These are phyloP conservation scores for Citrus sinensis DNA, from an alignment of 345 rosid species.

Conservation along the genomic window DNA sequence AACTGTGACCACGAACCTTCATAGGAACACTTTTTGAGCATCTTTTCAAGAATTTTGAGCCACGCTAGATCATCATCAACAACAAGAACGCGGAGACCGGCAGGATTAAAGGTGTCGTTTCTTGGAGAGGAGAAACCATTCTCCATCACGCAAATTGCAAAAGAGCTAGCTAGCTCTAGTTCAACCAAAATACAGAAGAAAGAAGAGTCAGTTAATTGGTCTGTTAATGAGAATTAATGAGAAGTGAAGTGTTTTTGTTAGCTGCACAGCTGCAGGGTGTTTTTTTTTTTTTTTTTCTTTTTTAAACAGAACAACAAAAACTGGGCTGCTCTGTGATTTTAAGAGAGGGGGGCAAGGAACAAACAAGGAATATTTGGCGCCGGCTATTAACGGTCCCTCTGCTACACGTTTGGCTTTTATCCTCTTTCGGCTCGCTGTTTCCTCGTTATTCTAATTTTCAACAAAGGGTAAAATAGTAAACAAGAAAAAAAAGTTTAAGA, in stretches of 20 bases:
- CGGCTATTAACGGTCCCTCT: slow-evolving; percentile 47
- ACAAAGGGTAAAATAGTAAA: neutral
- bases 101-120: slow-evolving; percentile 52
- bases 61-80: slow-evolving; percentile 96
- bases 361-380: slow-evolving; percentile 52
- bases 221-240: neutral
- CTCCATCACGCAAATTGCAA: slow-evolving; percentile 35
- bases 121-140: slow-evolving; percentile 70
- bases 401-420: slow-evolving; percentile 17
- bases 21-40: slow-evolving; percentile 92
- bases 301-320: slow-evolving; percentile 24
- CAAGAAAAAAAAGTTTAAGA: neutral
- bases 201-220: neutral
- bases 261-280: slow-evolving; percentile 12
- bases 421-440: slow-evolving; percentile 2
- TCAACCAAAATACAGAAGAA: neutral
- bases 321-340: slow-evolving; percentile 28
- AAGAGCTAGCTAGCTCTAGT: neutral
- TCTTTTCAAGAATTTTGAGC: slow-evolving; percentile 97
- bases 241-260: neutral
- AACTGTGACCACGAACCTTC: slow-evolving; percentile 45
- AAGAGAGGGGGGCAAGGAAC: slow-evolving; percentile 18
- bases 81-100: slow-evolving; percentile 91
- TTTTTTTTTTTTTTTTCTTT: neutral
- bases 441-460: neutral